Percentiles rank a stretch among this genome's conserved stretches.
Evolutionary conservation across 2,329 filamentous ascomycete species (phyloP).

Genomic region (Verticillium nonalfalfae): DNA sequence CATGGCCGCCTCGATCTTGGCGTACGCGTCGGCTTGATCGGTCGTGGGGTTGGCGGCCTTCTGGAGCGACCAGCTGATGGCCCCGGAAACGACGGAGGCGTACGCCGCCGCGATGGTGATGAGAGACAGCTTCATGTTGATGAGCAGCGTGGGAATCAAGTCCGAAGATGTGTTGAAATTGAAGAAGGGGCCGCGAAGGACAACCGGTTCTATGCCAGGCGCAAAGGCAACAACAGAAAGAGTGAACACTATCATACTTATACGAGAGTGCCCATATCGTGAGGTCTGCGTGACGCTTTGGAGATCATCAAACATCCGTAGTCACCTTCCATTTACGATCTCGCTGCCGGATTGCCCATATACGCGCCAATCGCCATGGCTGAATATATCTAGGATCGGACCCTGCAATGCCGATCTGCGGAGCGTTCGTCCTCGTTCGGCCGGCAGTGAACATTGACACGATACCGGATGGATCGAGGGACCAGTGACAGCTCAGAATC

Average conservation of each 20-base stretch:
- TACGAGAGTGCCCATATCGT: not conserved
- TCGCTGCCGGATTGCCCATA: not conserved
- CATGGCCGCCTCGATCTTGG: constrained; percentile 35
- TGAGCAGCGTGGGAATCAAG: not conserved
- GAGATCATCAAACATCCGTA: not conserved
- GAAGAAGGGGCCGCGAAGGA: not conserved
- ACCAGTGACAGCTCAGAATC: not conserved
- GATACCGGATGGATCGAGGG: not conserved
- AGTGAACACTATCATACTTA: not conserved
- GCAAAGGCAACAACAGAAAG: not conserved
- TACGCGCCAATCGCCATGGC: not conserved
- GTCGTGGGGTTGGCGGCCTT: constrained; percentile 29
- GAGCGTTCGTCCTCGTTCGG: not conserved
- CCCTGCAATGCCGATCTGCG: not conserved
- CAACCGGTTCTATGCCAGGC: not conserved
- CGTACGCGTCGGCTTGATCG: constrained; percentile 36
- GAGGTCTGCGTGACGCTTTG: not conserved
- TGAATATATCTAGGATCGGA: not conserved
- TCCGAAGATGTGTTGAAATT: not conserved
- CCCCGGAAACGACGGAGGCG: constrained; percentile 24
- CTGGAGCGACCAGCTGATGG: constrained; percentile 30
- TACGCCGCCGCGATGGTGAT: constrained; percentile 18
- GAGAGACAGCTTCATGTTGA: constrained; percentile 17
- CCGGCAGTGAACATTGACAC: not conserved
- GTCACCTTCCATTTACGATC: not conserved